Evolutionary conservation across 371 early-diverging fungal genomes (phyloP).

Genomic region (Neoconidiobolus thromboides): DNA sequence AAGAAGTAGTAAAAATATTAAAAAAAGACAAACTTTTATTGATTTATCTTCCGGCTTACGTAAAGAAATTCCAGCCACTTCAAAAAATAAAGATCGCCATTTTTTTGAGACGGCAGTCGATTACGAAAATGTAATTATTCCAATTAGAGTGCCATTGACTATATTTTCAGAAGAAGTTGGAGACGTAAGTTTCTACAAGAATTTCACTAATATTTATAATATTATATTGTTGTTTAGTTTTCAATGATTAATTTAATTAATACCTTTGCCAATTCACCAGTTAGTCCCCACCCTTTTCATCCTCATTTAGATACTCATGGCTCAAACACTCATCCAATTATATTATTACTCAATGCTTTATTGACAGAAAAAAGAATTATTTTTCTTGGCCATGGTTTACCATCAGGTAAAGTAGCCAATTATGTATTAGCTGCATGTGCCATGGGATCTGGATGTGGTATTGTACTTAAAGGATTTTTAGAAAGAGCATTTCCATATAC

Average conservation of each 20-base stretch:
- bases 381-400: constrained; percentile 76
- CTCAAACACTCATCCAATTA: constrained; percentile 61
- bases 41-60: constrained; percentile 26
- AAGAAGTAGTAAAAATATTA: constrained; percentile 8
- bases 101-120: constrained; percentile 67
- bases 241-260: constrained; percentile 54
- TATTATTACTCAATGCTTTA: constrained; percentile 68
- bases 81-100: constrained; percentile 59
- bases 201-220: background rate
- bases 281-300: constrained; percentile 37
- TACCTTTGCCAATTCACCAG: constrained; percentile 37
- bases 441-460: constrained; percentile 74
- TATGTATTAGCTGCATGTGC: constrained; percentile 83
- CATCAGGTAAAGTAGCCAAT: constrained; percentile 81
- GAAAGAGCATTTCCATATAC: constrained; percentile 85
- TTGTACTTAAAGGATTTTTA: constrained; percentile 63
- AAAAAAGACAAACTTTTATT: constrained; percentile 26
- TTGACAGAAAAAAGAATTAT: constrained; percentile 84
- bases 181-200: constrained; percentile 33
- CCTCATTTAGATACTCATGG: constrained; percentile 75
- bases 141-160: constrained; percentile 69
- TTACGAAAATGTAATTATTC: constrained; percentile 60
- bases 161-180: constrained; percentile 79
- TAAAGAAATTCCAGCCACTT: constrained; percentile 17
- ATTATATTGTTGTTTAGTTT: constrained; percentile 24